These are phyloP conservation scores for Solanum hybrid DNA, from an alignment of 305 asterid genomes.

Conservation along the genomic window DNA sequence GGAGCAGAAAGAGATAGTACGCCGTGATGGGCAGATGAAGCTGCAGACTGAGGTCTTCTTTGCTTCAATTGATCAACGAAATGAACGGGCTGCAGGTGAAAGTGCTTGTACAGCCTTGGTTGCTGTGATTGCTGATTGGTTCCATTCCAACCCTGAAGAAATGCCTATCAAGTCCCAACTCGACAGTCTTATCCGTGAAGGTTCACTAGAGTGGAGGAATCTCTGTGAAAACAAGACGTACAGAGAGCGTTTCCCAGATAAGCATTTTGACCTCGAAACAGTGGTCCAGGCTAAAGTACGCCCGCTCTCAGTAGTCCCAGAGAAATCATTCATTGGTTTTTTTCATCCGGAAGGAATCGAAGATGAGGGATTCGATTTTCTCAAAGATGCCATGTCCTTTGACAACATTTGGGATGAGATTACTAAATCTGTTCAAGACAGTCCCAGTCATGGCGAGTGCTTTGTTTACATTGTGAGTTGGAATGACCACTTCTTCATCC, in stretches of 20 bases:
- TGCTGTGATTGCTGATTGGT: slow-evolving; percentile 67
- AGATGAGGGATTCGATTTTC: slow-evolving; percentile 46
- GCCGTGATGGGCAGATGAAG: slow-evolving; percentile 69
- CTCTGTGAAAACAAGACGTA: slow-evolving; percentile 53
- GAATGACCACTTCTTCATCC: slow-evolving; percentile 74
- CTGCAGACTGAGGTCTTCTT: slow-evolving; percentile 33
- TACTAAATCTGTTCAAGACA: slow-evolving; percentile 11
- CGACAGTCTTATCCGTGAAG: slow-evolving; percentile 69
- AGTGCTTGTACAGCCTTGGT: slow-evolving; percentile 79
- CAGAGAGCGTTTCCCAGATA: slow-evolving; percentile 54
- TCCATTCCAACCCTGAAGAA: slow-evolving; percentile 34
- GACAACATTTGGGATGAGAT: slow-evolving; percentile 82
- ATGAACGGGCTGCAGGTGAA: slow-evolving; percentile 71
- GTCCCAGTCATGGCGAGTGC: slow-evolving; percentile 11
- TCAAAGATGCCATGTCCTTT: slow-evolving; percentile 66
- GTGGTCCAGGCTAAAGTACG: slow-evolving; percentile 58
- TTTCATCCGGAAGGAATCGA: slow-evolving; percentile 65
- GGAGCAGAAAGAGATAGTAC: slow-evolving; percentile 54
- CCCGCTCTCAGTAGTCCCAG: slow-evolving; percentile 43
- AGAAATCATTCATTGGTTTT: slow-evolving; percentile 63
- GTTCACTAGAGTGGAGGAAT: slow-evolving; percentile 74
- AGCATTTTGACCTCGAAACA: slow-evolving; percentile 79
- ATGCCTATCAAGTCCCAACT: slow-evolving; percentile 78
- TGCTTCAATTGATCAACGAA: slow-evolving; percentile 75
- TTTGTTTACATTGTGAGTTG: slow-evolving; percentile 59